phyloP scores from a whole-genome alignment of 2,329 filamentous ascomycete genomes.

The Aspergillus hortae region DNA sequence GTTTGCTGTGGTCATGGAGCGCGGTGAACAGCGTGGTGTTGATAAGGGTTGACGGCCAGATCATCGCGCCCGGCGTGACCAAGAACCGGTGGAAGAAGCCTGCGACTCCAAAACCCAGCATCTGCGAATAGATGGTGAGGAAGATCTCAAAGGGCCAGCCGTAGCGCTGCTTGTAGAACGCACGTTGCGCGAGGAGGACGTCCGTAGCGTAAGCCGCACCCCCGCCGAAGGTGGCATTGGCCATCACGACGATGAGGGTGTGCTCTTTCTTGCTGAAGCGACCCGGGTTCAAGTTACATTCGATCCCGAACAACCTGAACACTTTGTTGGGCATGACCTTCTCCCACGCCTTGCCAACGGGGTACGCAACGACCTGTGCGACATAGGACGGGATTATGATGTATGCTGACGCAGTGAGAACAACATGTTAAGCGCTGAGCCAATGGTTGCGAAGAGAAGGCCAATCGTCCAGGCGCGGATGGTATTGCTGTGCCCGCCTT shows the following conservation, averaged over 20 bases:
- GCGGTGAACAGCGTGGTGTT: constrained; percentile 66
- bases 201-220: constrained; percentile 67
- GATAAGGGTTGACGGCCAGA: constrained; percentile 68
- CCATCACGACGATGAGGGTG: constrained; percentile 48
- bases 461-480: constrained; percentile 63
- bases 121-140: constrained; percentile 65
- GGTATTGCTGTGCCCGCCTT: constrained; percentile 63
- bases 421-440: constrained; percentile 60
- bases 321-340: constrained; percentile 34
- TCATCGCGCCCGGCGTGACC: constrained; percentile 60
- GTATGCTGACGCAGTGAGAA: constrained; percentile 54
- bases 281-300: constrained; percentile 41
- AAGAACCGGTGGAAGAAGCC: constrained; percentile 65
- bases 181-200: constrained; percentile 66
- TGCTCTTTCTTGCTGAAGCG: constrained; percentile 49
- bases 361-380: constrained; percentile 61
- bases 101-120: constrained; percentile 66
- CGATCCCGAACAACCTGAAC: constrained; percentile 35
- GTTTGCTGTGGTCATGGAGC: constrained; percentile 62
- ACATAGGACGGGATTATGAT: constrained; percentile 60
- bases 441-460: constrained; percentile 58
- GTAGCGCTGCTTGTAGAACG: constrained; percentile 70
- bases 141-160: constrained; percentile 65
- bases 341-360: constrained; percentile 42
- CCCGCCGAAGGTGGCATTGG: constrained; percentile 63